A percentile compares a stretch with the other conserved stretches of the same genome.
Conservation (phyloP, 2,329 filamentous ascomycete genomes). For the Botryotinia globosa region DNA sequence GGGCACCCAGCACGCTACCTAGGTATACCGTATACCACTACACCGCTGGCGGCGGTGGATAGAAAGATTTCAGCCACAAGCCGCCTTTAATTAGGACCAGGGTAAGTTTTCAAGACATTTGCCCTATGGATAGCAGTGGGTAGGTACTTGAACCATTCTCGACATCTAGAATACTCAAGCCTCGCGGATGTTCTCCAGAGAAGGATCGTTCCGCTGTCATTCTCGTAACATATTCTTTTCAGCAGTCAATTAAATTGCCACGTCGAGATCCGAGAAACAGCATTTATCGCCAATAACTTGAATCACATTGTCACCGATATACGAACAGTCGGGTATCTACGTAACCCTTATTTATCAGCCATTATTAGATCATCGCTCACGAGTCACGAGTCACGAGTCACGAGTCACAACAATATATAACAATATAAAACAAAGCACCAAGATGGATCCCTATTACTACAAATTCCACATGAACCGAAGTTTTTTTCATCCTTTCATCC, state of each 20-base stretch:
- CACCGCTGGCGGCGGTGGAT: background rate
- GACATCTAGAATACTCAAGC: background rate
- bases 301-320: background rate
- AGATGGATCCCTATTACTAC: background rate
- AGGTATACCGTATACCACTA: background rate
- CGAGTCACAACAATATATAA: no score
- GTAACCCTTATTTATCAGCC: background rate
- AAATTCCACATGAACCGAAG: background rate
- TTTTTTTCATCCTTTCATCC: background rate
- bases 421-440: background rate
- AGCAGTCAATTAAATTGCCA: background rate
- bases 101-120: background rate
- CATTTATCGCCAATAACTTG: background rate
- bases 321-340: background rate
- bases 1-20: no score
- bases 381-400: no score
- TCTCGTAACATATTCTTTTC: background rate
- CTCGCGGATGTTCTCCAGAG: background rate
- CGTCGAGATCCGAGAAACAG: background rate
- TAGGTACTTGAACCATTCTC: background rate
- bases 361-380: background rate
- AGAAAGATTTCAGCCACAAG: conserved; percentile 11
- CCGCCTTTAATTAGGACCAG: background rate
- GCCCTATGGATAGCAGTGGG: background rate
- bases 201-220: conserved; percentile 1